phyloP scores from a whole-genome alignment of 352 stramenopile genomes.

The Globisporangium recalcitrans region DNA sequence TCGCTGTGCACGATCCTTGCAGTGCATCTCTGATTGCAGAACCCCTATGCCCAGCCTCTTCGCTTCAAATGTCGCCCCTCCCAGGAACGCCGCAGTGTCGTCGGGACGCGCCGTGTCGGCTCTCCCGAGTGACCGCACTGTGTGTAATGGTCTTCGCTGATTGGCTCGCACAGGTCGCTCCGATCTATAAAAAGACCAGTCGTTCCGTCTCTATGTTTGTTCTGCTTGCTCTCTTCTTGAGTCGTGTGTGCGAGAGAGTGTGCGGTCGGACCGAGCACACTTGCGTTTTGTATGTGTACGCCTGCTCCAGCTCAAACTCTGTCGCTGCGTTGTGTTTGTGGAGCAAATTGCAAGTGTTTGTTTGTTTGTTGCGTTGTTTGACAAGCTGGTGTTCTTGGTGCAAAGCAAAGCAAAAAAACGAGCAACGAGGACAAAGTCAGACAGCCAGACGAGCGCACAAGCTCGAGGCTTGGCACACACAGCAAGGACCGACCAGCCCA shows the following conservation, averaged over 20 bases:
- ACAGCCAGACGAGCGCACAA: background rate
- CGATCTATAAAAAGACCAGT: background rate
- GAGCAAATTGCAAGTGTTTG: background rate
- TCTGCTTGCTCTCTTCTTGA: background rate
- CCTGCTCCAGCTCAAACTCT: background rate
- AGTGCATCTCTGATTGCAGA: background rate
- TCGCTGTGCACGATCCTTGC: background rate
- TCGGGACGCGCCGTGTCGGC: background rate
- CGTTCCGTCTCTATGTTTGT: conserved; percentile 2
- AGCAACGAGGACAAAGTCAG: background rate
- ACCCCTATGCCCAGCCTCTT: background rate
- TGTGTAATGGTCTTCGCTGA: conserved; percentile 1
- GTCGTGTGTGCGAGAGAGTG: background rate
- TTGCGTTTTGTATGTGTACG: conserved; percentile 1
- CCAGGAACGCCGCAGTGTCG: background rate
- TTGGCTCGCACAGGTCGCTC: background rate
- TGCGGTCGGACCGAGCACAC: background rate
- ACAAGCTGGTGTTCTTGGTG: background rate
- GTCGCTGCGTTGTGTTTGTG: background rate
- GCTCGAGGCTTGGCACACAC: background rate
- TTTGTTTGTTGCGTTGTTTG: too few species aligned
- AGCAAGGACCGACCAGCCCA: background rate
- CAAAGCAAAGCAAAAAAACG: conserved; percentile 1
- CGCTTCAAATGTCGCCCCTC: conserved; percentile 4
- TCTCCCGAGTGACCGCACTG: background rate